Evolutionary conservation across 495 filamentous ascomycete genomes (phyloP), one percentile per base, ranked within the genome.

Genomic region (Aspergillus kassunensis): DNA sequence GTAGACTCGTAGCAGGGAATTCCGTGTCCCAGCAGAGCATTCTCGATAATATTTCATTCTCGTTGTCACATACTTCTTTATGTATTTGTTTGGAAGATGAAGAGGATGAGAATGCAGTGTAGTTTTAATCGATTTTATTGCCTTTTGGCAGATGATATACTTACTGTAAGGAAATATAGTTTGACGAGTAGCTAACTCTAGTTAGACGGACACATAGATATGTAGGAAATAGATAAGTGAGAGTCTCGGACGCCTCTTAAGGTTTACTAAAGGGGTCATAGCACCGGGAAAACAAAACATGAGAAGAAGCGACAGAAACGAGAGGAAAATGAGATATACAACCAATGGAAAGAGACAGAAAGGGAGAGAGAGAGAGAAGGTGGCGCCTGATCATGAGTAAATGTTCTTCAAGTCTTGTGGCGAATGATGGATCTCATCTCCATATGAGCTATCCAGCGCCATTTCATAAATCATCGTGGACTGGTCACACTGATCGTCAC

Each of bases 381-480:
- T 20, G 35, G 35, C 35, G 35, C 12, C 35, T 18, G 13, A 15
- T 42, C 31, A 37, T 36, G 20, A 48, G 43, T 48, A 33, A 48
- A 15, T 48, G 44, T 23, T 36, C 43, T 15, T 48, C 12, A 33
- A 37, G 12, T 37, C 44, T 34, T 48, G 44, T 48, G 41, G 53
- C 53, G 53, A 39, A 21, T 48, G 3, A 48, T 48, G 44, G 44
- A 48, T 48, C 25, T 37, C 33, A 48, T 45, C 25, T 4, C 13
- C 23, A 29, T 43, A 33, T 36, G 12, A 24, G 44, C 25, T 4
- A 46, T 35, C 35, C 44, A 47, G 51, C 43, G 51, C 43, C 44
- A 11, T 34, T 19, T 48, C 44, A 48, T 48, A 36, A 53, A n/a
- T 45, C 51, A 44, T 53, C 20, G 49, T 51, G 34, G 29, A 33